These are phyloP conservation scores for Bryoglossum gracile DNA, from an alignment of 495 filamentous ascomycete species.

Conservation along the genomic window DNA sequence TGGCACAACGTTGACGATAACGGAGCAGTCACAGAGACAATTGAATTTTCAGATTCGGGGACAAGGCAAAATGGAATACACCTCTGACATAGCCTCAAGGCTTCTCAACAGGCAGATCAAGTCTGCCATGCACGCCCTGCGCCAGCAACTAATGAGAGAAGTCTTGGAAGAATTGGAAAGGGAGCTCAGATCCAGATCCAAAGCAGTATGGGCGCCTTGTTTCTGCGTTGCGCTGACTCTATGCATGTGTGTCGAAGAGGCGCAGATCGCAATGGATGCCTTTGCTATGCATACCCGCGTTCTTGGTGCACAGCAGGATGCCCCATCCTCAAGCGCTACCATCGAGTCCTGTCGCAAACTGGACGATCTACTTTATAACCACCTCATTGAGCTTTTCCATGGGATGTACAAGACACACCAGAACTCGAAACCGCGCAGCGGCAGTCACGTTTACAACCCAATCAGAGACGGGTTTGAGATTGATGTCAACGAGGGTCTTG, in stretches of 20 bases:
- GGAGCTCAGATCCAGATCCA: conserved; percentile 5
- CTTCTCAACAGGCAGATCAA: conserved; percentile 10
- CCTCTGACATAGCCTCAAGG: neutral
- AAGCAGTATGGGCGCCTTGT: conserved; percentile 3
- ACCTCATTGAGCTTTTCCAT: conserved; percentile 5
- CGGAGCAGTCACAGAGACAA: neutral
- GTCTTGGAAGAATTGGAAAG: conserved; percentile 10
- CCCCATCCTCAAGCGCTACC: neutral
- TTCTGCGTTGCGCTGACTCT: conserved; percentile 9
- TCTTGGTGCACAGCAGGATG: neutral
- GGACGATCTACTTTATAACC: conserved; percentile 6
- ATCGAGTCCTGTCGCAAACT: conserved; percentile 8
- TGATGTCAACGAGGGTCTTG: conserved; percentile 1
- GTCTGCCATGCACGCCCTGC: conserved; percentile 2
- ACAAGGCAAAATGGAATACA: neutral
- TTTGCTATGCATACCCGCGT: conserved; percentile 5
- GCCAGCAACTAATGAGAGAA: conserved; percentile 1
- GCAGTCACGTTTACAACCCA: neutral
- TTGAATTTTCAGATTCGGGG: neutral
- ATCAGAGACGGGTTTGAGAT: conserved; percentile 5
- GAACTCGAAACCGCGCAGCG: neutral
- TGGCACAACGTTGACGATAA: neutral
- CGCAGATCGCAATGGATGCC: conserved; percentile 5
- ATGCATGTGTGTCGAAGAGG: conserved; percentile 10
- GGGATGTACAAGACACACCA: conserved; percentile 1